Base-by-base conservation (phyloP, 306 rosid genomes). In the Ziziphus jujuba region DNA sequence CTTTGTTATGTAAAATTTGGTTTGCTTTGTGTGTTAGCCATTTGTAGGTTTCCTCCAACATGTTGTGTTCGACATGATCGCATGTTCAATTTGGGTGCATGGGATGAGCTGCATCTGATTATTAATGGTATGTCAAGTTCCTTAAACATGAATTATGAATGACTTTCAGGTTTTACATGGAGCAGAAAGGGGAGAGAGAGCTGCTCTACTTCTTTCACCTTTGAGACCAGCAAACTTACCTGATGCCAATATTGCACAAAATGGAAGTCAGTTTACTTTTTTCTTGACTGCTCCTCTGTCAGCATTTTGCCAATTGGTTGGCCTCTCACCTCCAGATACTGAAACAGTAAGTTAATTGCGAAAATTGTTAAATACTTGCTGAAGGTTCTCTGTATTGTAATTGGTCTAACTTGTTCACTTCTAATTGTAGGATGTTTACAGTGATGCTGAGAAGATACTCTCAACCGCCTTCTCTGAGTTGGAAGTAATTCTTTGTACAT, bases 261-360 rank as follows among this genome's bases (percentile, higher is more conserved):
- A 75, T 45, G 99, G 97, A 84, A 87, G 95, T 75, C 99, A 95
- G 61, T 95, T 95, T 71, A 95, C 99, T 44, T 82, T 87, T 79
- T 95, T 95, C 90, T 82, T 95, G 87, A 95, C 92, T 74, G 85
- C 92, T 75, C 97, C 99, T 48, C 73, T 90, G 60, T 77, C 95
- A 49, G 97, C 99, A 67, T 90, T 90, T 85, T 84, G 92, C 73
- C 89, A 95, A 79, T 85, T 95, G 86, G 75, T 95, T 77, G 96
- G 91, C 68, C 73, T 86, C 62, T 38, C 72, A 57, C 72, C 83
- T 58, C 67, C 55, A 21, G 87, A 82, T 65, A 52, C 67, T 38
- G 89, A 87, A 58, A 65, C 74, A 4, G 99, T 95, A 81, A 88
- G 97, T 81, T 60, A 63, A 50, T 54, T 51, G 4, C 65, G 63